These are phyloP conservation scores for Diplodia mutila DNA, from an alignment of 2,329 filamentous ascomycete genomes.

Conservation along the genomic window DNA sequence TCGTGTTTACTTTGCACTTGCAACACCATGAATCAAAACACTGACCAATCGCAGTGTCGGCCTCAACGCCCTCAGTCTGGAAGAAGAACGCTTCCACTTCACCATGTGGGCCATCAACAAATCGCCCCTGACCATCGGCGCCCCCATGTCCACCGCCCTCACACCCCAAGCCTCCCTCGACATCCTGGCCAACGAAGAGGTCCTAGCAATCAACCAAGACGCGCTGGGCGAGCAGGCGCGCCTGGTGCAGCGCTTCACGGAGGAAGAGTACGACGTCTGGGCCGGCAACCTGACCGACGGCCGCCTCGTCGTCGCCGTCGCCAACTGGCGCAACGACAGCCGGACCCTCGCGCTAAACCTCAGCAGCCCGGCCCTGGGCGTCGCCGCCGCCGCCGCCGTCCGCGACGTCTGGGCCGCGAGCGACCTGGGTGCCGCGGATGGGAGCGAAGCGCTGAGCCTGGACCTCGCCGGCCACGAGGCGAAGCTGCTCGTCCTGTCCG, in stretches of 20 bases:
- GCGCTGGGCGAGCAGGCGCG: constrained; percentile 55
- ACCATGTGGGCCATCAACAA: constrained; percentile 54
- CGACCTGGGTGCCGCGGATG: constrained; percentile 27
- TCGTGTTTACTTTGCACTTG: neutral
- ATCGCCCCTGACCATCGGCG: constrained; percentile 50
- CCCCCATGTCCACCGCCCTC: constrained; percentile 28
- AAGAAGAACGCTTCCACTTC: constrained; percentile 51
- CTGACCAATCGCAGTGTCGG: constrained; percentile 1
- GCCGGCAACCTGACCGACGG: constrained; percentile 42
- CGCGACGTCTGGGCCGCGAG: constrained; percentile 29
- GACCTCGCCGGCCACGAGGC: constrained; percentile 33
- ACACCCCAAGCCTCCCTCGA: constrained; percentile 12
- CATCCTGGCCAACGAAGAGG: constrained; percentile 54
- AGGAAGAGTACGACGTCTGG: constrained; percentile 46
- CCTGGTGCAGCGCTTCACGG: constrained; percentile 49
- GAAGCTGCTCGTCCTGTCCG: constrained; percentile 42
- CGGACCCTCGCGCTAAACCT: constrained; percentile 40
- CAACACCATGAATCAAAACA: neutral
- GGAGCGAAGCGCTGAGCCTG: neutral
- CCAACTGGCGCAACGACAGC: constrained; percentile 44
- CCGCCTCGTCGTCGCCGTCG: constrained; percentile 41
- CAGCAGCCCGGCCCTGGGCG: constrained; percentile 12
- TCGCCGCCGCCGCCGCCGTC: constrained; percentile 37
- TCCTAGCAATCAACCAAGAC: constrained; percentile 64
- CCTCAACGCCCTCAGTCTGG: constrained; percentile 19